A percentile compares a stretch with the other conserved stretches of the same genome.
These are phyloP conservation scores for Homolaphlyctis polyrhiza DNA, from an alignment of 371 early-diverging fungal genomes.

Conservation along the genomic window DNA sequence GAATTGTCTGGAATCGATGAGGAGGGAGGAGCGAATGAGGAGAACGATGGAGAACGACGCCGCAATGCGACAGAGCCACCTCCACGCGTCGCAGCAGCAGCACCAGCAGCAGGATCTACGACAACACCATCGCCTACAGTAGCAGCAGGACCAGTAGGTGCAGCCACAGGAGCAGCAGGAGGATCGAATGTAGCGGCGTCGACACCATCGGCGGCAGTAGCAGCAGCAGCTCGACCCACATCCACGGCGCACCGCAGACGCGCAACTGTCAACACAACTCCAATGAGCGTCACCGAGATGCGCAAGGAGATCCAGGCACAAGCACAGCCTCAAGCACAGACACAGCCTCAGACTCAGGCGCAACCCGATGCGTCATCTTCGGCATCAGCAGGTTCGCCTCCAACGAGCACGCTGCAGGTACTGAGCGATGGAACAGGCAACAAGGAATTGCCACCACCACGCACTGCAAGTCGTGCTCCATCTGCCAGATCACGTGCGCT, in stretches of 20 bases:
- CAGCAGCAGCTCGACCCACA: background rate
- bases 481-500: conserved; percentile 6
- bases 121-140: background rate
- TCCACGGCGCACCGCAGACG: conserved; percentile 9
- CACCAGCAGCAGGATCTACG: conserved; percentile 3
- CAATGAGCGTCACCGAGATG: conserved; percentile 22
- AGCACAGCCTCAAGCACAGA: background rate
- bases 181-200: background rate
- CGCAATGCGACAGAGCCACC: background rate
- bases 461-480: conserved; percentile 1
- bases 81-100: conserved; percentile 6
- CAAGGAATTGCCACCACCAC: conserved; percentile 10
- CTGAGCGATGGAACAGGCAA: background rate
- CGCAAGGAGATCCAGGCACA: conserved; percentile 19
- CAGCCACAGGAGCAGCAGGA: background rate
- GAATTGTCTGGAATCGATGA: conserved; percentile 16
- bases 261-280: conserved; percentile 25
- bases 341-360: background rate
- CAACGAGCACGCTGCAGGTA: background rate
- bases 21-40: conserved; percentile 16
- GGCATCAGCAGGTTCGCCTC: background rate
- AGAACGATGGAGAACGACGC: background rate
- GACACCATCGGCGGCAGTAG: background rate
- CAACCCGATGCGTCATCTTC: background rate
- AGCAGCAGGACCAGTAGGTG: conserved; percentile 2